Base-by-base conservation (phyloP, 2,329 filamentous ascomycete species). In the Ophiostoma quercus region DNA sequence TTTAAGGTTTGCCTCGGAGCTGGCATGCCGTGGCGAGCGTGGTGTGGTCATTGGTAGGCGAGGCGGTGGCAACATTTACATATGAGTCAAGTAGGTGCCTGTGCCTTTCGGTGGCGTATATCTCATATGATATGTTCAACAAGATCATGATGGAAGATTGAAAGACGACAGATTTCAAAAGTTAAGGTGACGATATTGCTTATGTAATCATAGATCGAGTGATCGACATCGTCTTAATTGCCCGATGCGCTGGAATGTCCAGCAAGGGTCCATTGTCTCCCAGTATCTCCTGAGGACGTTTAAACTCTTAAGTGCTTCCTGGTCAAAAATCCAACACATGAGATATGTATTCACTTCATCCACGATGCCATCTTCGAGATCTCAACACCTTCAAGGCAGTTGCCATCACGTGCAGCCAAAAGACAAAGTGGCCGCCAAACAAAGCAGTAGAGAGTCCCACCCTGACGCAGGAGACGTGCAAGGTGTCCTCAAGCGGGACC, bases 401-500 rank as follows among this genome's bases (percentile, higher is more conserved):
- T 11, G n/a, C 25, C 54, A 60, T 62, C 57, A 62, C 57, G 57
- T 62, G 57, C 25, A 62, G 16, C 57, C 22, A 57, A 54, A 54
- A 54, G 41, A 14, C 51, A n/a, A 60, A 22, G 25, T n/a, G 47
- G 3, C n/a, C 47, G 25, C 25, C 25, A 29, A 54, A n/a, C 6
- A 41, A 12, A 12, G 39, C 12, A 54, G 34, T 34, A 5, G 5
- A 8, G 7, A 22, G 51, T 7, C 25, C 54, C 57, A 32, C 25
- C 57, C 57, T 34, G 29, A 32, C 57, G 57, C 62, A 65, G 32
- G 29, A 67, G 69, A 70, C 67, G 68, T 74, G 73, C 71, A 72
- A 74, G 73, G 73, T 74, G 73, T 74, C 73, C 73, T 74, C 72
- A 74, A 73, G 69, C 68, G 72, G 70, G 71, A 60, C 69, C 71